Conservation (phyloP, 371 early-diverging fungal species). For the Mucor piriformis region DNA sequence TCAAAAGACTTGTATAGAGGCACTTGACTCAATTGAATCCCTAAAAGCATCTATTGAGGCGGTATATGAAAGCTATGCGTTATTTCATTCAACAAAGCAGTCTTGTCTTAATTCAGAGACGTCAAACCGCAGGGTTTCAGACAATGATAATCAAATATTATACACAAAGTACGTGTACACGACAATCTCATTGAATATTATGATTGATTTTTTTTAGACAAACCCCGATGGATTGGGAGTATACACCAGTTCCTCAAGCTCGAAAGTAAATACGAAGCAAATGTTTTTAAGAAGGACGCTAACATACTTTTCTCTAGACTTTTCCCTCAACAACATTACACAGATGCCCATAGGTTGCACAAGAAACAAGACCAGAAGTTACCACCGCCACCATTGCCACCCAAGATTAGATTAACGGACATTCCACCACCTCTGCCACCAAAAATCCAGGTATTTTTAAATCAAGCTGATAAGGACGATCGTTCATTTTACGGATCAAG, state of each 20-base stretch:
- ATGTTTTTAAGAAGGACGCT: not conserved
- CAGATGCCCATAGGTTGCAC: not conserved
- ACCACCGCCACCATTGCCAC: conserved; percentile 16
- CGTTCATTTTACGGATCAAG: not conserved
- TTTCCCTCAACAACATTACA: not conserved
- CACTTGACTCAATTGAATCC: conserved; percentile 10
- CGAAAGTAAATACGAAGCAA: not conserved
- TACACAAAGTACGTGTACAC: not conserved
- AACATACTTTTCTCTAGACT: not conserved
- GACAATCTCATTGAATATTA: too few relatives aligned
- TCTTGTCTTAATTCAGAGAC: not conserved
- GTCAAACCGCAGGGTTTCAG: not conserved
- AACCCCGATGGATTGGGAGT: conserved; percentile 9
- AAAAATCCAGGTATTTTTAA: conserved; percentile 2
- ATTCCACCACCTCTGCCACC: conserved; percentile 13
- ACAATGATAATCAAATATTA: not conserved
- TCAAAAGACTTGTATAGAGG: conserved; percentile 10
- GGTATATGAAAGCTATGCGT: conserved; percentile 13
- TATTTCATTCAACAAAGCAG: not conserved
- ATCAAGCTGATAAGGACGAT: not conserved
- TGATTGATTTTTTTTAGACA: too few relatives aligned
- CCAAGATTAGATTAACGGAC: conserved; percentile 7
- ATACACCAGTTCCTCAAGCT: not conserved
- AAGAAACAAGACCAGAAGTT: not conserved
- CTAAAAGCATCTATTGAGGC: conserved; percentile 9